Conservation (phyloP, 192 early-diverging fungal species). For the Rhizoclosmatium sp. region DNA sequence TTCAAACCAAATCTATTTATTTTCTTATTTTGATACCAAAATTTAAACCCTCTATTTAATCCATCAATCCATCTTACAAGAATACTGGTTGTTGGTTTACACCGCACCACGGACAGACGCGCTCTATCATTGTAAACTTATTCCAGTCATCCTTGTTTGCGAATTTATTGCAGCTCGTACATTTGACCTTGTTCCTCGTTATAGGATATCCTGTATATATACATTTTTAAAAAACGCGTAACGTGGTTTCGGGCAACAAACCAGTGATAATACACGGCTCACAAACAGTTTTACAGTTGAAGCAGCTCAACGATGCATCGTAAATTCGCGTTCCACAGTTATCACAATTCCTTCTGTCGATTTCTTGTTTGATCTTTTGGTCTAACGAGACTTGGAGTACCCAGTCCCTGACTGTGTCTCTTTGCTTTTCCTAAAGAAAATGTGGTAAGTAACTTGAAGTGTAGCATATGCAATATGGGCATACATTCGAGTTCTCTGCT, state of each 20-base stretch:
- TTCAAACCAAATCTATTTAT: background rate
- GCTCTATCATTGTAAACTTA: conserved; percentile 66
- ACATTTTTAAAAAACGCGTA: conserved; percentile 4
- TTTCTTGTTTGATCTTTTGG: conserved; percentile 64
- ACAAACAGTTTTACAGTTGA: conserved; percentile 50
- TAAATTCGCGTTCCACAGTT: conserved; percentile 62
- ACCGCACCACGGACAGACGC: conserved; percentile 64
- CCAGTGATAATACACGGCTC: conserved; percentile 71
- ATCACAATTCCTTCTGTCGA: conserved; percentile 66
- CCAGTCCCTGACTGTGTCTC: conserved; percentile 72
- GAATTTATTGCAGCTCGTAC: conserved; percentile 52
- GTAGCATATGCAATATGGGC: background rate
- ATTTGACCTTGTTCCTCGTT: conserved; percentile 57
- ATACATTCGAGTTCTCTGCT: conserved; percentile 54
- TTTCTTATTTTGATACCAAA: background rate
- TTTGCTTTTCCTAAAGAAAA: conserved; percentile 49
- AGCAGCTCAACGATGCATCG: conserved; percentile 59
- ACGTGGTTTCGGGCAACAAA: conserved; percentile 30
- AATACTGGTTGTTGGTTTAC: conserved; percentile 53
- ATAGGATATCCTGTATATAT: conserved; percentile 62
- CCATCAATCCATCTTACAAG: background rate
- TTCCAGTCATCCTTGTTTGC: conserved; percentile 77
- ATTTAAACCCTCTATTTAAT: too few relatives aligned
- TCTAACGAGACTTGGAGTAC: conserved; percentile 70
- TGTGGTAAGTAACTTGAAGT: background rate